Evolutionary conservation across 2,329 filamentous ascomycete species (phyloP).

Genomic region (Colletotrichum theobromicola): DNA sequence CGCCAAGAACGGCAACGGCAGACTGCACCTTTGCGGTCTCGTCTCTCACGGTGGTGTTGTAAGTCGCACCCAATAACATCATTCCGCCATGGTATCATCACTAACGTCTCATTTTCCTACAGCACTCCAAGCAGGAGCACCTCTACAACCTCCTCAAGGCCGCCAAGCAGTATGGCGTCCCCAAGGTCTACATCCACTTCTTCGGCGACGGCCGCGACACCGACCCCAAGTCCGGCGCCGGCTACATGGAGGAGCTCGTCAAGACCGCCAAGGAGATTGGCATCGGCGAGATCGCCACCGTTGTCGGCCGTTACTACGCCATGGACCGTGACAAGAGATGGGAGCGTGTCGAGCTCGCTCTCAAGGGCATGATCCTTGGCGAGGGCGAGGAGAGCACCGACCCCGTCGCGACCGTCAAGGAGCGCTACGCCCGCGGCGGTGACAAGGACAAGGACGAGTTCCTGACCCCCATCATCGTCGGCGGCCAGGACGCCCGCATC

Average conservation of each 20-base stretch:
- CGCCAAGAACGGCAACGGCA: constrained; percentile 87
- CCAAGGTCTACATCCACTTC: constrained; percentile 97
- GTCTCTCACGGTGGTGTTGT: constrained; percentile 94
- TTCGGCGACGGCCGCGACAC: constrained; percentile 98
- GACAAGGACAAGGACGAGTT: constrained; percentile 89
- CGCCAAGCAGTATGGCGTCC: constrained; percentile 86
- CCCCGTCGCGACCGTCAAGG: constrained; percentile 84
- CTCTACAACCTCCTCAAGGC: constrained; percentile 86
- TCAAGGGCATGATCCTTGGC: constrained; percentile 85
- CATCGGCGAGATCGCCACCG: constrained; percentile 84
- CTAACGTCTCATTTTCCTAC: not conserved
- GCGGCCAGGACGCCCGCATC: constrained; percentile 83
- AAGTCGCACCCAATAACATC: constrained; percentile 32
- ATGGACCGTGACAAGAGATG: constrained; percentile 99
- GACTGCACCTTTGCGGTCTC: constrained; percentile 90
- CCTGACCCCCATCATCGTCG: constrained; percentile 95
- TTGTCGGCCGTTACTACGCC: constrained; percentile 95
- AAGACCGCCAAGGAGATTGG: constrained; percentile 84
- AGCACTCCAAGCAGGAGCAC: constrained; percentile 95
- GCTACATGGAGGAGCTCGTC: constrained; percentile 86
- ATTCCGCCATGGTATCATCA: not conserved
- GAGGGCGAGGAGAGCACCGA: constrained; percentile 88
- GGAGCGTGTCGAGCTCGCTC: constrained; percentile 89
- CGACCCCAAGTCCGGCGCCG: constrained; percentile 90
- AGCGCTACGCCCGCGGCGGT: constrained; percentile 78